Conservation (phyloP, 1,284 basidiomycete genomes). For the Sporisorium sorghi region DNA sequence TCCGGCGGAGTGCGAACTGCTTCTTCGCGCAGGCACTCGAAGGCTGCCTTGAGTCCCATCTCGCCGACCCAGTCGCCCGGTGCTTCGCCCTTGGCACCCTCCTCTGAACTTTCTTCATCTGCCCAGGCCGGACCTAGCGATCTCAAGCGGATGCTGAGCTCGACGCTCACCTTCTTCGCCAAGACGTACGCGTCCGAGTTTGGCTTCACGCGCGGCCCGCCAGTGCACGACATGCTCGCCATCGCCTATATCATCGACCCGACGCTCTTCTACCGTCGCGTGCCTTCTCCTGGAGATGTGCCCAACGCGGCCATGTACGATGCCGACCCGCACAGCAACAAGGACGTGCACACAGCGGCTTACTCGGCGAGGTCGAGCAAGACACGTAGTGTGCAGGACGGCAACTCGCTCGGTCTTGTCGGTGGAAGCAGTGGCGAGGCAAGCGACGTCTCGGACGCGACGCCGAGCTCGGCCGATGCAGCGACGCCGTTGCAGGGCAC, state of each 20-base stretch:
- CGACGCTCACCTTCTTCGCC: conserved; percentile 58
- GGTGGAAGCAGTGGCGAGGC: conserved; percentile 16
- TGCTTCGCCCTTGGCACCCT: conserved; percentile 16
- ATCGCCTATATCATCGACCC: conserved; percentile 61
- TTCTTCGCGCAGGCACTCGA: conserved; percentile 40
- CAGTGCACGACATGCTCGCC: conserved; percentile 63
- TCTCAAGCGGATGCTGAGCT: conserved; percentile 50
- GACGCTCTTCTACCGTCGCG: conserved; percentile 53
- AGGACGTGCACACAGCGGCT: conserved; percentile 11
- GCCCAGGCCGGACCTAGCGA: conserved; percentile 36
- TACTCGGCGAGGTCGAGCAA: background rate
- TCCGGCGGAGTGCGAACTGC: conserved; percentile 23
- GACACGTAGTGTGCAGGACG: conserved; percentile 1
- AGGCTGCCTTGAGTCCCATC: conserved; percentile 9
- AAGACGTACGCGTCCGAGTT: conserved; percentile 56
- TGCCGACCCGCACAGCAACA: conserved; percentile 44
- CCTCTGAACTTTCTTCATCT: conserved; percentile 19
- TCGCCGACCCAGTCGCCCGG: conserved; percentile 24
- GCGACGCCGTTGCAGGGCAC: conserved; percentile 3
- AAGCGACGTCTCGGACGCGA: conserved; percentile 18
- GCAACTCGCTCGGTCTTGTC: conserved; percentile 27
- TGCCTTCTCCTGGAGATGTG: conserved; percentile 44
- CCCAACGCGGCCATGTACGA: conserved; percentile 31
- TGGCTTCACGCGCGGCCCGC: conserved; percentile 58
- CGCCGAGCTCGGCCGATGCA: conserved; percentile 2